Evolutionary conservation across 2,329 filamentous ascomycete species (phyloP), one percentile per base, ranked within the genome.

Genomic region (Claviceps paspali): DNA sequence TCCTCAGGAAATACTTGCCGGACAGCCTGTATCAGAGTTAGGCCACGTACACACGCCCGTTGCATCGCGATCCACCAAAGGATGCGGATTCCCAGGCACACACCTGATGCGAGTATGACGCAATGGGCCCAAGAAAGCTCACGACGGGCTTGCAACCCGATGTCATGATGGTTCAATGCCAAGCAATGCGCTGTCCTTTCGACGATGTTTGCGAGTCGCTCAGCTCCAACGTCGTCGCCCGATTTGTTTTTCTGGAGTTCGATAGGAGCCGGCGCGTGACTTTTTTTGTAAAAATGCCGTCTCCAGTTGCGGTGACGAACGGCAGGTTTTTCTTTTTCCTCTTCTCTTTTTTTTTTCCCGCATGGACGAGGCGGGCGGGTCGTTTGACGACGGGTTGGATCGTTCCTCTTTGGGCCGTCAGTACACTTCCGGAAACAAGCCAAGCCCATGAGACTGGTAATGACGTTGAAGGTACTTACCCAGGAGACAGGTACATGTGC

Each of bases 71-170:
- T 26, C 2, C 9, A 3, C 12, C 33, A 9, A 14, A 11, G 9
- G 5, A 17, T 24, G n/a, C 19, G 21, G 32, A 15, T 11, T 11
- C 9, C 11, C 9, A 38, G 35, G 30, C 29, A 41, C 52, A 44
- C 55, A 67, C 65, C 61, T 69, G 65, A 41, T 69, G 65, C 30
- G 65, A 64, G 48, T 68, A 68, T 35, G 65, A 68, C 12, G 65
- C 60, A 32, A 57, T 49, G 22, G 65, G 65, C 15, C 65, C 65
- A n/a, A 69, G 50, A 49, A 65, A 69, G 47, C 62, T 62, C 41
- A 69, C 66, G 24, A 60, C 47, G 11, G 62, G 62, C 44, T 62
- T 62, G 27, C 18, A 11, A 23, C 43, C 41, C 18, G 51, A 45
- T 24, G 50, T 33, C 47, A 53, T 55, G 49, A 43, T 53, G 34